Evolutionary conservation across 1,139 yeast genomes (phyloP), one percentile per base, ranked within the genome.

Genomic region (Lodderomyces beijingensis): DNA sequence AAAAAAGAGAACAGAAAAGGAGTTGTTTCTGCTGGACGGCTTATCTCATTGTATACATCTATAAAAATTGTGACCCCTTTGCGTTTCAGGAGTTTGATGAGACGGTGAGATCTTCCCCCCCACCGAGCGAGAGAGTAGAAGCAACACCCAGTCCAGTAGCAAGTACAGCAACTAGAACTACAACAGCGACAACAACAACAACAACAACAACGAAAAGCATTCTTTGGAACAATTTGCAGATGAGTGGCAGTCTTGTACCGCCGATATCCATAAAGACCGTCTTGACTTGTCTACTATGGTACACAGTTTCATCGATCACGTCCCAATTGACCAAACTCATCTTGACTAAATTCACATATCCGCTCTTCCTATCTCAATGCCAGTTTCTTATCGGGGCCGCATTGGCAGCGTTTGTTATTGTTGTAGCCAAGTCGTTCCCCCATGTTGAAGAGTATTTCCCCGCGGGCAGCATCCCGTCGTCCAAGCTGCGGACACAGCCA

Each of bases 321-420:
- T 62, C 77, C 3, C 77, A 71, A 42, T 49, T 66, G 32, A 70
- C 75, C 16, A 71, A 69, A 37, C 32, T 53, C 13, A 66, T 70
- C 4, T 51, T 72, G 29, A 50, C 55, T n/a, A 55, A 55, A 33
- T 66, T 70, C 42, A 57, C 61, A 4, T 70, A 60, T 45, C 77
- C 78, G n/a, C 49, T 72, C 6, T 69, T 71, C 39, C 54, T 72
- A 22, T 67, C 75, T n/a, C 74, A 66, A 46, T 63, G 62, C 41
- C 77, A 72, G 42, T 72, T 68, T 35, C 39, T 65, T 7, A 58
- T 62, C 15, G 69, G 71, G 6, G 57, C 68, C 4, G 16, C 57
- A 1, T 43, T 66, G 16, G 59, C 68, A 12, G 44, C 53, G 7
- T 19, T 42, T 9, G 49, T 59, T 33, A 51, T 59, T 15, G 25